Evolutionary conservation across 352 stramenopile species (phyloP), one percentile per base, ranked within the genome.

Genomic region (Phytophthora aleatoria): DNA sequence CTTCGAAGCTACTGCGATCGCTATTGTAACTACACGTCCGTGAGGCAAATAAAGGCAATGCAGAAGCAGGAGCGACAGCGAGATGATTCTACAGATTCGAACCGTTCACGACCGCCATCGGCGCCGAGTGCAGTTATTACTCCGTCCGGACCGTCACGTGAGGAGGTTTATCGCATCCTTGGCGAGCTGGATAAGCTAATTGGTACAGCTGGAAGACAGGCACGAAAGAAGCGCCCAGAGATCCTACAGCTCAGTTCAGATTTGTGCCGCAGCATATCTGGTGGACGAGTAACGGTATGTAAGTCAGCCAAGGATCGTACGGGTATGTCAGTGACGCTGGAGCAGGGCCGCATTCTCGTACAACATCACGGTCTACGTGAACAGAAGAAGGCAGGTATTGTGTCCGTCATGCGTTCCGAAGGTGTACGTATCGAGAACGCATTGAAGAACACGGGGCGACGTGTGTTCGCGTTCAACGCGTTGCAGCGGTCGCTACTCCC

Each of bases 291-390:
- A 44, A 97, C 97, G 0, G 98, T 98, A 69, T 99, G 97, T 67
- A 99, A 99, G 65, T 97, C 83, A 41, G 96, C 96, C n/a, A 99
- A 99, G 75, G 96, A 99, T 74, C 90, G 97, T 42, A 99, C 97
- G 36, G 95, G 94, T 5, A 99, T 99, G 97, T 97, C 97, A 9
- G 90, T 98, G 39, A 99, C 96, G 38, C 90, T 98, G 42, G 97
- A 99, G 65, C 90, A 98, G 65, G 91, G 85, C 7, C 85, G 87
- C 31, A 94, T 95, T 69, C 71, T 95, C 3, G 85, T 93, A n/a
- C 73, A 92, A 58, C 74, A 91, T 35, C 87, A 95, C 57, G 71
- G 78, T 0, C 59, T 95, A 3, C 85, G 83, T 0, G 81, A 91
- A 48, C 47, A 78, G 16, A 92, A 92, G 81, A 91, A 90, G 55